Base-by-base conservation (phyloP, 805 yeast species). In the Scheffersomyces amazonensis region DNA sequence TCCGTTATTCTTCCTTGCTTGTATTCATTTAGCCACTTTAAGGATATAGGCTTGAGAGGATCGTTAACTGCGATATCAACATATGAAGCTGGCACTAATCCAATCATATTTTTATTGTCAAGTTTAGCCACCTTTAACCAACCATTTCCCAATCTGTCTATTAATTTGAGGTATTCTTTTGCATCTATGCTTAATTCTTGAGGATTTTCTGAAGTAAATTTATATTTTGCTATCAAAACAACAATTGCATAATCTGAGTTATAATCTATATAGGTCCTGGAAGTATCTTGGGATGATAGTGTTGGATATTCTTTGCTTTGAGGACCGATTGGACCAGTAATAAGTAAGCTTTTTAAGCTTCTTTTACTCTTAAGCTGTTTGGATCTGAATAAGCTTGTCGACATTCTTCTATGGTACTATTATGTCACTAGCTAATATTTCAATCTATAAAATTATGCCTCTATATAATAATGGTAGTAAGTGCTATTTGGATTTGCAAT, bases 1-100 rank as follows among this genome's bases (percentile, higher is more conserved):
- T 36, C 31, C 4, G 18, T 17, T 12, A 25, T 16, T 22, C 22
- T 5, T 17, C 11, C 19, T 15, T 23, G 24, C 23, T 25, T 17
- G 16, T 32, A 16, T 13, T 53, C 61, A 33, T 56, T 51, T 15
- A 65, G 43, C 71, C 70, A 66, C 21, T 54, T 56, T 5, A 42
- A 18, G 10, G 60, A 41, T 5, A 68, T 52, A 1, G 73, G 72
- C 10, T 50, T 50, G n/a, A 43, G 41, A 4, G 49, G 41, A 37
- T 68, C 73, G 37, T 66, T 68, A n/a, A 65, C 63, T 6, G 60
- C 64, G 15, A 68, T 67, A 13, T 58, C 63, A 13, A 66, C 62
- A 41, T 64, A 66, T 32, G 62, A 55, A 3, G 72, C 69, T 5
- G 73, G 73, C 22, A 68, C 58, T 4, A 60, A 46, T 0, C 73